These are phyloP conservation scores for Chlorella variabilis DNA, from an alignment of 163 green algal species.

Conservation along the genomic window DNA sequence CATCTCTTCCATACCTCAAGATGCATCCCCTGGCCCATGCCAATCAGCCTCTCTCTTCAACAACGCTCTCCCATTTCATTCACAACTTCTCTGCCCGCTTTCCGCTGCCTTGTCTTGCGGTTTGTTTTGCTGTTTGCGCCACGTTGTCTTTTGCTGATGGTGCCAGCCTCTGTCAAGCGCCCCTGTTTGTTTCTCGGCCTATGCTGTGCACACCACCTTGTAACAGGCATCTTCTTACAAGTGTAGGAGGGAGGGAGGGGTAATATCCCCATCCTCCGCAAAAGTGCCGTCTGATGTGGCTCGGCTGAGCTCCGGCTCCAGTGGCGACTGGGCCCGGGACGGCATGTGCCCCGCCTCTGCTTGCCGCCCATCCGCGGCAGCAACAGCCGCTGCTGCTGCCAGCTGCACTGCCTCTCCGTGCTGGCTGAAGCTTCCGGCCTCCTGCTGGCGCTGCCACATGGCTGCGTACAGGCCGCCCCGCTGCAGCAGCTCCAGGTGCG, in stretches of 20 bases:
- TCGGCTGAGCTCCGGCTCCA: not conserved
- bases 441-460: conserved; percentile 81
- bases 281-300: not conserved
- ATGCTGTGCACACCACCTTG: too few relatives aligned
- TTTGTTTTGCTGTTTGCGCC: too few relatives aligned
- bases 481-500: conserved; percentile 77
- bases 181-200: too few relatives aligned
- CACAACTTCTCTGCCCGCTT: not conserved
- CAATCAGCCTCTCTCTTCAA: not conserved
- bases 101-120: not conserved
- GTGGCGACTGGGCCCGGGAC: not conserved
- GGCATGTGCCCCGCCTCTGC: not conserved
- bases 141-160: too few relatives aligned
- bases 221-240: too few relatives aligned
- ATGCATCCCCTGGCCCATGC: not conserved
- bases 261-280: not conserved
- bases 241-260: too few relatives aligned
- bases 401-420: not conserved
- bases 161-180: too few relatives aligned
- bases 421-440: conserved; percentile 12
- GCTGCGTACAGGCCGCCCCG: conserved; percentile 68
- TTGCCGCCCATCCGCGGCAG: not conserved
- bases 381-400: not conserved
- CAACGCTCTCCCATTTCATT: not conserved
- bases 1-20: not conserved